phyloP scores from a whole-genome alignment of 805 yeast species.

The Wickerhamomyces queroliae region DNA sequence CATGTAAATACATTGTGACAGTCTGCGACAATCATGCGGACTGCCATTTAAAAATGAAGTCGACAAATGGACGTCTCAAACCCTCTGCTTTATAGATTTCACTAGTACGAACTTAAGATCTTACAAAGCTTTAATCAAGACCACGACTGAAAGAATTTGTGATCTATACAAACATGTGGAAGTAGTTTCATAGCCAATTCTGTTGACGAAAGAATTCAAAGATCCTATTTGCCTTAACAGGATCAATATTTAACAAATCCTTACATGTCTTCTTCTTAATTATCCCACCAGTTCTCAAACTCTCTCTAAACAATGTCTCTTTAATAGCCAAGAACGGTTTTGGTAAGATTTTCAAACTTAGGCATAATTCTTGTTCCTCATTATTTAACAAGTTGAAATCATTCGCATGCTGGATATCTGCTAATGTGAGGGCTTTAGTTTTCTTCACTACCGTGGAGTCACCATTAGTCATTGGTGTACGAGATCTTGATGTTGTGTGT shows the following conservation, averaged over 20 bases:
- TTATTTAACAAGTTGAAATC: conserved; percentile 78
- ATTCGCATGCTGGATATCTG: conserved; percentile 70
- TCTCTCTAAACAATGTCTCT: conserved; percentile 81
- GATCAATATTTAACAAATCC: conserved; percentile 78
- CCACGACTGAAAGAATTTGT: too few relatives aligned
- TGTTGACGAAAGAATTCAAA: conserved; percentile 91
- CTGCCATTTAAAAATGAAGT: too few relatives aligned
- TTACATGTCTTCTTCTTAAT: conserved; percentile 82
- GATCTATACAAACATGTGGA: too few relatives aligned
- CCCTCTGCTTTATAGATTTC: too few relatives aligned
- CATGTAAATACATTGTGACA: too few relatives aligned
- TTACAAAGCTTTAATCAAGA: too few relatives aligned
- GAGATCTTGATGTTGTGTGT: conserved; percentile 18
- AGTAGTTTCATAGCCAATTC: conserved; percentile 57
- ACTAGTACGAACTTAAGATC: too few relatives aligned
- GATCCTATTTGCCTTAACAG: conserved; percentile 77
- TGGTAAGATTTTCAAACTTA: conserved; percentile 78
- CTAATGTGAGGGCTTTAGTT: conserved; percentile 42
- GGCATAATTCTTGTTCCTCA: conserved; percentile 86
- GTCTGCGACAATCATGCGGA: too few relatives aligned
- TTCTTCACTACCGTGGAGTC: conserved; percentile 13
- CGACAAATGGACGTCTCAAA: too few relatives aligned
- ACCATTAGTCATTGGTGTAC: conserved; percentile 13
- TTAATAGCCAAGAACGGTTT: conserved; percentile 93
- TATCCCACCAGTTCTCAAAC: conserved; percentile 77